Conservation (phyloP, 176 grass and related monocot genomes). For the Bothriochloa decipiens region DNA sequence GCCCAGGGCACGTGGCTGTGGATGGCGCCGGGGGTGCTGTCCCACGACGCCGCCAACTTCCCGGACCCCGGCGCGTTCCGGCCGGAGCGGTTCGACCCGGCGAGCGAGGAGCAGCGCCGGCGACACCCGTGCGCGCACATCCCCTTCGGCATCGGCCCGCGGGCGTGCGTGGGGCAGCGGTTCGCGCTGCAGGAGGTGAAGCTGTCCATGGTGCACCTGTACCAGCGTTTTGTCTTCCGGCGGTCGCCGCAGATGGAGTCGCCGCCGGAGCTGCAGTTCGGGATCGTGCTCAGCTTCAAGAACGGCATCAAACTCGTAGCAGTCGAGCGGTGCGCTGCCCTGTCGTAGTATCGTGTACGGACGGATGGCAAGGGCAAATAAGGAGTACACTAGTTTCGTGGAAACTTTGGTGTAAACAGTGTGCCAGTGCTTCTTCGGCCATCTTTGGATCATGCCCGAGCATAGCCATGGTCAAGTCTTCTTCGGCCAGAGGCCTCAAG, state of each 20-base stretch:
- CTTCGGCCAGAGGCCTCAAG: too few relatives aligned
- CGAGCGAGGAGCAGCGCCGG: conserved; percentile 59
- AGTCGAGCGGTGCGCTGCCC: conserved; percentile 19
- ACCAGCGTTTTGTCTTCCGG: conserved; percentile 67
- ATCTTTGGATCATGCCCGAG: too few relatives aligned
- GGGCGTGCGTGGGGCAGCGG: conserved; percentile 81
- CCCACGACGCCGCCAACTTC: conserved; percentile 71
- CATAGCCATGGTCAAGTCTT: too few relatives aligned
- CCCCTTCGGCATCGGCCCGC: conserved; percentile 81
- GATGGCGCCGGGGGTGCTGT: conserved; percentile 73
- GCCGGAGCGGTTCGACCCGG: conserved; percentile 65
- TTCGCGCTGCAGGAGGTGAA: conserved; percentile 87
- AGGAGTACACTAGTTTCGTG: too few relatives aligned
- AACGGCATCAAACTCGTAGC: conserved; percentile 61
- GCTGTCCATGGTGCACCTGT: conserved; percentile 67
- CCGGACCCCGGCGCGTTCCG: conserved; percentile 57
- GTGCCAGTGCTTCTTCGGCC: too few relatives aligned
- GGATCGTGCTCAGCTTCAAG: conserved; percentile 80
- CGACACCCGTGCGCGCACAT: conserved; percentile 80
- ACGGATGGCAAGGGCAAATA: not conserved
- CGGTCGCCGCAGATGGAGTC: conserved; percentile 70
- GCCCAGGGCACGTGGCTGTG: conserved; percentile 76
- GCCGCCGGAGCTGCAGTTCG: conserved; percentile 76
- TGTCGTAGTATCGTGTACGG: not conserved
- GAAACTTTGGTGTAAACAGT: too few relatives aligned